These are phyloP conservation scores for Podospora tetraspora DNA, from an alignment of 495 filamentous ascomycete species.

Conservation along the genomic window DNA sequence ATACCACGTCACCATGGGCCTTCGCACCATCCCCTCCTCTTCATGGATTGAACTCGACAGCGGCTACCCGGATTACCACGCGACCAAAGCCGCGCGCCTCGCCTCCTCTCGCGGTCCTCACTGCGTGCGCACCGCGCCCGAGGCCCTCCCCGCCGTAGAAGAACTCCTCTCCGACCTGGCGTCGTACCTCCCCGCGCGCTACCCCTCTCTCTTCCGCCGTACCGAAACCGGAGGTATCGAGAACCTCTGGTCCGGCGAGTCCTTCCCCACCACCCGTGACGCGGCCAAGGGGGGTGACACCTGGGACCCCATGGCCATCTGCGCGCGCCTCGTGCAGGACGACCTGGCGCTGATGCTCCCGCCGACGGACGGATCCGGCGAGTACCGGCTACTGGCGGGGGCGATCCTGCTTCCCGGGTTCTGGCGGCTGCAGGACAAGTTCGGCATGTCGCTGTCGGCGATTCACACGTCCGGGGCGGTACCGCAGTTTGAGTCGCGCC, in stretches of 20 bases:
- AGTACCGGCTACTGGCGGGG: constrained; percentile 82
- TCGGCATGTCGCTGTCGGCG: constrained; percentile 74
- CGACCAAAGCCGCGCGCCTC: constrained; percentile 67
- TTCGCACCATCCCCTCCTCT: constrained; percentile 69
- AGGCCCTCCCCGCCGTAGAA: constrained; percentile 69
- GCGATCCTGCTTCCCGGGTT: constrained; percentile 78
- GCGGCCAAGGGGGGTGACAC: constrained; percentile 43
- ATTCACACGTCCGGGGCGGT: constrained; percentile 83
- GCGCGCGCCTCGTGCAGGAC: constrained; percentile 72
- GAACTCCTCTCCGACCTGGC: constrained; percentile 75
- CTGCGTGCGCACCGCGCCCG: constrained; percentile 66
- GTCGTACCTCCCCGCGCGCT: constrained; percentile 73
- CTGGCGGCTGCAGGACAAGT: constrained; percentile 82
- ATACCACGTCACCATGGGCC: constrained; percentile 74
- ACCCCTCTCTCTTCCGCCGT: constrained; percentile 64
- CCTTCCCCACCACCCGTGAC: constrained; percentile 54
- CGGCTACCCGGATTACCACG: constrained; percentile 71
- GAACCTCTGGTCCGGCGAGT: constrained; percentile 68
- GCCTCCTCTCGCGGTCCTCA: constrained; percentile 60
- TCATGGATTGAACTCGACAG: constrained; percentile 92
- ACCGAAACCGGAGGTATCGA: constrained; percentile 58
- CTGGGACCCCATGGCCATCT: constrained; percentile 76
- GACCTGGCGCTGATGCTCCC: constrained; percentile 88
- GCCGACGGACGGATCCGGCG: constrained; percentile 53
- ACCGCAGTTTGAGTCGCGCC: constrained; percentile 67